Base-by-base conservation (phyloP, 352 stramenopile genomes). In the Discostella stelligera region DNA sequence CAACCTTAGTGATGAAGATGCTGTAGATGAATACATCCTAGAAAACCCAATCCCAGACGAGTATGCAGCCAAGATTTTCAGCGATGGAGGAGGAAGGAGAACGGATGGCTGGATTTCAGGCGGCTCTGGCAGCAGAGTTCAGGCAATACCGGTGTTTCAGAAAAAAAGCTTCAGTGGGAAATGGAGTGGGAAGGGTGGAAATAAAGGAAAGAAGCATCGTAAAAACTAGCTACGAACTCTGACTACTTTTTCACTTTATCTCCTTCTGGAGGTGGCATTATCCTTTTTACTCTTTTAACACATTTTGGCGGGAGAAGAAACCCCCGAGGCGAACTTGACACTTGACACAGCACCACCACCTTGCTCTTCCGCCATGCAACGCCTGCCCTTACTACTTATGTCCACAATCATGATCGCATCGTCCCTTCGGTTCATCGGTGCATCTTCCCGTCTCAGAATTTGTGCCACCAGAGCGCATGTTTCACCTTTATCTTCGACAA, bases 31-130 rank as follows among this genome's bases (percentile, higher is more conserved):
- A 6, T 93, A 90, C 39, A 66, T 83, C 52, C 62, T 66, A 21
- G 41, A 83, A 18, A 79, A 90, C 77, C 84, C 84, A 23, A 78
- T 91, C n/a, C 87, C 87, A 49, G 44, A 80, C 10, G 58, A 81
- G 30, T 92, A 90, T 62, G 48, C 63, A 21, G 41, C 58, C 8
- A 68, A 56, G 30, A 68, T 73, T 23, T 53, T 72, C 13, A 53
- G 66, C 41, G 64, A 55, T 8, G 68, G 41, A 16, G 39, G 37
- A 66, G 4, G 25, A 23, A 50, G 66, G 13, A 61, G 37, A 62
- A 39, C 18, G 18, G 39, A 41, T 68, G 44, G 46, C 21, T 81
- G 60, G 67, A 61, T 81, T 7, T 55, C 73, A 16, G 67, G 59
- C 25, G 72, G 66, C 41, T 50, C 20, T 41, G 55, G 61, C 9